A percentile compares a stretch with the other conserved stretches of the same genome.
Conservation (phyloP, 257 asterid species). For the Jacaranda mimosifolia region DNA sequence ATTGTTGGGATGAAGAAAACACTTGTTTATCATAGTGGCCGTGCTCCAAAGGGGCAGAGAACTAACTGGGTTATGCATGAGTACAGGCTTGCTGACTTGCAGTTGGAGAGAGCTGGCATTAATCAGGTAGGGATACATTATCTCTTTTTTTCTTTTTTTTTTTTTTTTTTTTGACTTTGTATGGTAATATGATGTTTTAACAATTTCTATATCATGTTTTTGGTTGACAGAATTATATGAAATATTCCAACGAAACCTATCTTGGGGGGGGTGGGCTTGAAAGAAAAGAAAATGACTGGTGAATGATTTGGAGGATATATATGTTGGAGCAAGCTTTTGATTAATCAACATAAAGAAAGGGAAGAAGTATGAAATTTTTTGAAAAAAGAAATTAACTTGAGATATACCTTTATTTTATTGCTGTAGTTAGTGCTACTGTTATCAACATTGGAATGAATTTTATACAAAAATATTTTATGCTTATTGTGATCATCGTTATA, state of each 20-base stretch:
- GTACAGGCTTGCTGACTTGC: slow-evolving; percentile 83
- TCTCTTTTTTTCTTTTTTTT: neutral
- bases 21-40: slow-evolving; percentile 86
- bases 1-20: slow-evolving; percentile 97
- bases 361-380: neutral
- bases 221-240: neutral
- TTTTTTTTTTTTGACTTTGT: neutral
- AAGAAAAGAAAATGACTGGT: neutral
- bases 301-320: slow-evolving; percentile 10
- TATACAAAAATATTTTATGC: neutral
- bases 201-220: slow-evolving; percentile 1
- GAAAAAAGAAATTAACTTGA: too few relatives aligned
- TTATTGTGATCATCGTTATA: neutral
- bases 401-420: too few relatives aligned
- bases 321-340: neutral
- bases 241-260: neutral
- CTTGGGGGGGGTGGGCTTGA: neutral
- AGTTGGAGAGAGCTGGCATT: slow-evolving; percentile 75
- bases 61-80: slow-evolving; percentile 98
- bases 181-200: neutral
- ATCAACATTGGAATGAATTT: neutral
- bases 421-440: neutral
- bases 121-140: slow-evolving; percentile 64
- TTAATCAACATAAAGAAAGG: neutral
- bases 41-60: slow-evolving; percentile 95